Evolutionary conservation across 768 basidiomycete genomes (phyloP).

Genomic region (Serpula lacrymans): DNA sequence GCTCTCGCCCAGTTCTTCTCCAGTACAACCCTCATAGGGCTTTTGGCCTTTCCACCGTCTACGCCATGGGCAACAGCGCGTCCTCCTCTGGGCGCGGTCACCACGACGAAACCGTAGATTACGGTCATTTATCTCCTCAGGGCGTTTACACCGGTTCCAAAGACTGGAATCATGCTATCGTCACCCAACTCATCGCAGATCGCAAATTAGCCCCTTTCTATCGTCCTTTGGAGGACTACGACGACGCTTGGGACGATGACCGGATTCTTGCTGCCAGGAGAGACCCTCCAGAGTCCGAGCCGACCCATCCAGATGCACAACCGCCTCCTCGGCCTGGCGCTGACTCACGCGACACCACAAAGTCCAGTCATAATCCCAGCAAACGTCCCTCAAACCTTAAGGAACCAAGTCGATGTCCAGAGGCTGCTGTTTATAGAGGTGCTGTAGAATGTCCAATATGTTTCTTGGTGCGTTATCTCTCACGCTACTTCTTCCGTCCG

Average conservation of each 20-base stretch:
- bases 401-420: conserved; percentile 62
- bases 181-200: conserved; percentile 84
- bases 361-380: conserved; percentile 29
- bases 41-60: neutral
- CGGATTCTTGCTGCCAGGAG: conserved; percentile 80
- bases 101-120: conserved; percentile 84
- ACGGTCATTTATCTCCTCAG: conserved; percentile 74
- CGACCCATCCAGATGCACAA: conserved; percentile 32
- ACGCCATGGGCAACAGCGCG: conserved; percentile 75
- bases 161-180: conserved; percentile 89
- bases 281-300: conserved; percentile 55
- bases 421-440: conserved; percentile 78
- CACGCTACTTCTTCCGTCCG: conserved; percentile 10
- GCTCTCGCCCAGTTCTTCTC: neutral
- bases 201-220: conserved; percentile 94
- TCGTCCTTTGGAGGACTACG: conserved; percentile 91
- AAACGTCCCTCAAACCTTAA: conserved; percentile 60
- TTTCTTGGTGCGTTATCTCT: conserved; percentile 71
- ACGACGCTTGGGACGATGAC: conserved; percentile 85
- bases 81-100: conserved; percentile 72
- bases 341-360: conserved; percentile 21
- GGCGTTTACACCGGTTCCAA: conserved; percentile 80
- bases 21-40: no score
- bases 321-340: conserved; percentile 30
- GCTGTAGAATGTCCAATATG: conserved; percentile 97